Conservation (phyloP, 768 basidiomycete genomes). For the Mycena belliarum region DNA sequence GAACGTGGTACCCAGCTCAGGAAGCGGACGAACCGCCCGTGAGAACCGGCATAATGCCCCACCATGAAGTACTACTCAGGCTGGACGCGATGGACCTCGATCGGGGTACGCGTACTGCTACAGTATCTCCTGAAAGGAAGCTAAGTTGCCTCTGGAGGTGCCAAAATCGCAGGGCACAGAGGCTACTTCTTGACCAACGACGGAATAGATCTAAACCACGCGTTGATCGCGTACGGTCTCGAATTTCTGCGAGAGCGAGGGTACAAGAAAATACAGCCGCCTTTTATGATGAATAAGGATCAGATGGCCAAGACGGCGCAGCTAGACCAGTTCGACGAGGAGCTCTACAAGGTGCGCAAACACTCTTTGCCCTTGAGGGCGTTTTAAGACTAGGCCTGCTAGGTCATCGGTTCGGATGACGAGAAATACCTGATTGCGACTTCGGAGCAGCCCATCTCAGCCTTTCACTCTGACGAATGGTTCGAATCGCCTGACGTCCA, state of each 20-base stretch:
- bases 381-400: background rate
- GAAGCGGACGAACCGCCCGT: conserved; percentile 71
- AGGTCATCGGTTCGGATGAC: conserved; percentile 88
- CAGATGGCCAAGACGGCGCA: conserved; percentile 98
- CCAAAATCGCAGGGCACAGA: conserved; percentile 93
- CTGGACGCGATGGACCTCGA: conserved; percentile 97
- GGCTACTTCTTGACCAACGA: conserved; percentile 96
- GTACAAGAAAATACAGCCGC: conserved; percentile 95
- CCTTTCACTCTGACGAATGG: conserved; percentile 95
- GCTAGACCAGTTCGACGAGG: conserved; percentile 97
- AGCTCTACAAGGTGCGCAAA: conserved; percentile 84
- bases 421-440: conserved; percentile 99
- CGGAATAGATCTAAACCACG: conserved; percentile 96
- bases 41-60: conserved; percentile 83
- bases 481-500: conserved; percentile 91
- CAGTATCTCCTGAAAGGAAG: background rate
- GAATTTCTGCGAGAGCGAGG: conserved; percentile 82
- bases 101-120: conserved; percentile 63
- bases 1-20: conserved; percentile 86
- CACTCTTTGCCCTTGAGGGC: background rate
- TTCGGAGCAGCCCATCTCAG: conserved; percentile 97
- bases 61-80: conserved; percentile 93
- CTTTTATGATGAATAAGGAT: conserved; percentile 98
- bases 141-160: conserved; percentile 46
- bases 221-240: conserved; percentile 90